Percentiles rank a stretch among this genome's conserved stretches.
phyloP scores from a whole-genome alignment of 2,329 filamentous ascomycete genomes.

The Coleophoma crateriformis region DNA sequence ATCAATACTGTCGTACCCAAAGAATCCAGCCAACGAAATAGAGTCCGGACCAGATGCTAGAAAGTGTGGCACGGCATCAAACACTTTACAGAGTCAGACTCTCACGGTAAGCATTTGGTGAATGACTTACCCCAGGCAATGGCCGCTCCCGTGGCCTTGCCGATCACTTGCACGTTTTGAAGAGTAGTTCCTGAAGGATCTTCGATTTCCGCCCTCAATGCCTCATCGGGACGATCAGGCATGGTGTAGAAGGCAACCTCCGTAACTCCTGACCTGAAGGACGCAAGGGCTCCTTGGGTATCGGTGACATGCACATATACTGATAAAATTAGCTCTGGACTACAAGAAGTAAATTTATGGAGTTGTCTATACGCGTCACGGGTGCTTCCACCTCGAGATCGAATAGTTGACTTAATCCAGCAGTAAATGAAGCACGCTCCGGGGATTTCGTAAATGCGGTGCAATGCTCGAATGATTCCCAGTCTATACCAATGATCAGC shows the following conservation, averaged over 20 bases:
- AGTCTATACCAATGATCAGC: background rate
- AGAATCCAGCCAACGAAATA: background rate
- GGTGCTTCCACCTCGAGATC: background rate
- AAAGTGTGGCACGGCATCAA: background rate
- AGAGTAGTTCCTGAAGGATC: background rate
- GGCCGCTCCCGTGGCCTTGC: background rate
- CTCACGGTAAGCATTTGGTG: background rate
- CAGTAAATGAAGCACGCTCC: background rate
- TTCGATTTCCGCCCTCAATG: background rate
- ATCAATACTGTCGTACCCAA: slow-evolving; percentile 5
- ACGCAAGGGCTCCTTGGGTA: background rate
- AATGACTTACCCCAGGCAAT: background rate
- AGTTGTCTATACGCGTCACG: background rate
- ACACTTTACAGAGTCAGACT: slow-evolving; percentile 1
- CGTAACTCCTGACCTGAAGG: background rate
- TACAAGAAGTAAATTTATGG: background rate
- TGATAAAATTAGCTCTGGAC: background rate
- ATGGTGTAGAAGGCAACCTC: slow-evolving; percentile 3
- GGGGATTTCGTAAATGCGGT: background rate
- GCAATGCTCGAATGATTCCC: background rate
- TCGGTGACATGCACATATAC: background rate
- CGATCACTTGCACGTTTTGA: background rate
- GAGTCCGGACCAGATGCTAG: background rate
- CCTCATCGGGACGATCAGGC: background rate
- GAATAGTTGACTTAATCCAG: background rate